Percentiles rank a stretch among this genome's conserved stretches.
These are phyloP conservation scores for Paramarasmius palmivorus DNA, from an alignment of 1,284 basidiomycete genomes.

Conservation along the genomic window DNA sequence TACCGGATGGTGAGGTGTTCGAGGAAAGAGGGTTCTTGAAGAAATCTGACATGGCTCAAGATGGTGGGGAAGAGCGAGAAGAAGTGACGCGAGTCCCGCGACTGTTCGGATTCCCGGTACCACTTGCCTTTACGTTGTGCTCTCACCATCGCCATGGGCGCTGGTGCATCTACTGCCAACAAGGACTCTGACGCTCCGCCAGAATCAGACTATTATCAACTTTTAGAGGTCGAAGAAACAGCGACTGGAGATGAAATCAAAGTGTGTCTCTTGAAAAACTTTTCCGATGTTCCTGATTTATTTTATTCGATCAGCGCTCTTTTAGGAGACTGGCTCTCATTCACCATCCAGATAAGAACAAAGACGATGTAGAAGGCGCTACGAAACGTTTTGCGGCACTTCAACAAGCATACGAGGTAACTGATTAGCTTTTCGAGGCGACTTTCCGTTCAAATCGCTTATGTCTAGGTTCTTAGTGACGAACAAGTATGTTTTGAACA, in stretches of 20 bases:
- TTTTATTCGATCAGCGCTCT: conserved; percentile 55
- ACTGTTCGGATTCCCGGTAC: background rate
- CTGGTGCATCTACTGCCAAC: conserved; percentile 56
- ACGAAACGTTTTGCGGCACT: conserved; percentile 87
- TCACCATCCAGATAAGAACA: conserved; percentile 92
- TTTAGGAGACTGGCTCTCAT: conserved; percentile 83
- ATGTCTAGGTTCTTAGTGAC: conserved; percentile 77
- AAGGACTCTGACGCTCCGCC: conserved; percentile 24
- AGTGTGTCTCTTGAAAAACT: conserved; percentile 38
- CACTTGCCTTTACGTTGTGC: too few relatives aligned
- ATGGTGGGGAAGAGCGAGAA: conserved; percentile 9
- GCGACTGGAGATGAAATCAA: conserved; percentile 89
- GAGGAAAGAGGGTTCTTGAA: conserved; percentile 36
- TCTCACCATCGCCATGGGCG: conserved; percentile 63
- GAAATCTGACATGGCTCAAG: conserved; percentile 48
- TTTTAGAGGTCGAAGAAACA: conserved; percentile 78
- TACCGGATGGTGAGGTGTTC: conserved; percentile 35
- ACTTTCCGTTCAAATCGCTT: conserved; percentile 9
- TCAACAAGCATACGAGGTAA: conserved; percentile 94
- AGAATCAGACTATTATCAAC: conserved; percentile 73
- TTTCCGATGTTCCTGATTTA: conserved; percentile 11
- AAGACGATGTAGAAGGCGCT: conserved; percentile 79
- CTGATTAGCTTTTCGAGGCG: conserved; percentile 11
- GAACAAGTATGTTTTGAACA: conserved; percentile 69
- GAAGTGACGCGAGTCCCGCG: background rate